A percentile compares a stretch with the other conserved stretches of the same genome.
These are phyloP conservation scores for Pseudogymnoascus sp. DNA, from an alignment of 2,329 filamentous ascomycete species.

Conservation along the genomic window DNA sequence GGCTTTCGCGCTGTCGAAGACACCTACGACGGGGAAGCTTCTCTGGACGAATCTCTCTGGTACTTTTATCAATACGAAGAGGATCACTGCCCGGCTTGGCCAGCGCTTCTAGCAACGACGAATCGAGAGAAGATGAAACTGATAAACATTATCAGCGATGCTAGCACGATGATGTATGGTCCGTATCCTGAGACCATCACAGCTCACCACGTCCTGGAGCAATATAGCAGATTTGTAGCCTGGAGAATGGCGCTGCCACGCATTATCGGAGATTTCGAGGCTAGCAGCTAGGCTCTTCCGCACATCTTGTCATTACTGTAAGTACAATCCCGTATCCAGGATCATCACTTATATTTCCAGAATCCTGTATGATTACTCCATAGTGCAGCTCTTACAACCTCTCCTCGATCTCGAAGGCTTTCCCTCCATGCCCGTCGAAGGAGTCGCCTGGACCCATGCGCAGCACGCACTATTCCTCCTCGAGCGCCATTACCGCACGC, in stretches of 20 bases:
- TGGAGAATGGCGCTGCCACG: constrained; percentile 26
- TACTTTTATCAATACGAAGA: too few species aligned
- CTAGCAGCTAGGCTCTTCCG: constrained; percentile 21
- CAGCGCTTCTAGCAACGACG: constrained; percentile 23
- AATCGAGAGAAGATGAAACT: constrained; percentile 27
- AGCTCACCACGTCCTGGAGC: constrained; percentile 20
- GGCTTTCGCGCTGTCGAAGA: constrained; percentile 10
- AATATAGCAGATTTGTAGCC: constrained; percentile 21
- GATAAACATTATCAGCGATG: constrained; percentile 22
- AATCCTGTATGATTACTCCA: constrained; percentile 19
- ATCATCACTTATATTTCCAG: too few species aligned
- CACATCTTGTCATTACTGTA: constrained; percentile 29
- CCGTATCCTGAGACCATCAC: constrained; percentile 14
- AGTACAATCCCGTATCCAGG: constrained; percentile 12
- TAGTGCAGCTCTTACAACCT: constrained; percentile 26
- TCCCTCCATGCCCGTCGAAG: constrained; percentile 19
- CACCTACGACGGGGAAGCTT: too few species aligned
- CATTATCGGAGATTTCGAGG: constrained; percentile 19
- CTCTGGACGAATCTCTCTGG: too few species aligned
- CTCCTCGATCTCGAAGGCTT: constrained; percentile 24
- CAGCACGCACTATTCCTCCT: constrained; percentile 26
- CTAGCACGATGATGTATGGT: constrained; percentile 22
- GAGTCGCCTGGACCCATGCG: constrained; percentile 24
- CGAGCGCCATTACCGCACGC: constrained; percentile 21
- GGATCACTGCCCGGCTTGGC: constrained; percentile 14